Evolutionary conservation across 306 rosid genomes (phyloP).

Genomic region (Medicago arabica): DNA sequence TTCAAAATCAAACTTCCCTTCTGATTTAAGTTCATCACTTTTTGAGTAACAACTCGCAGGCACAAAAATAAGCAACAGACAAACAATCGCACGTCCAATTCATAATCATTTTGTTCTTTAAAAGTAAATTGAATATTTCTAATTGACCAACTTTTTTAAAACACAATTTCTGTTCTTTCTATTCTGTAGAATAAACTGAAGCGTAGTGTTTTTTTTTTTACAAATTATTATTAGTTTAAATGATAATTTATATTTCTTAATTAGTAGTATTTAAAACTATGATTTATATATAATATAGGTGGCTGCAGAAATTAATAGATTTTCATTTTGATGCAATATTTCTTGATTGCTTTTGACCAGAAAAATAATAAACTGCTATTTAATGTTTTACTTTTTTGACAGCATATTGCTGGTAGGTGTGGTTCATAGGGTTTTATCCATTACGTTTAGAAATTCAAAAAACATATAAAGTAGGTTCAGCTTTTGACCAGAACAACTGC

Average conservation of each 20-base stretch:
- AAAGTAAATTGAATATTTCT: not conserved
- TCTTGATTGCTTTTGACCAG: not conserved
- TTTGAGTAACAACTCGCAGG: slow-evolving; percentile 5
- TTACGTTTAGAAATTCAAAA: slow-evolving; percentile 38
- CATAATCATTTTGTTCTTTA: slow-evolving; percentile 26
- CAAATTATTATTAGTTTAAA: too few species aligned
- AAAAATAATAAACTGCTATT: too few species aligned
- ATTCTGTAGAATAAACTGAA: not conserved
- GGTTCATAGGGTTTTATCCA: slow-evolving; percentile 37
- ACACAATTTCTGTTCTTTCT: not conserved
- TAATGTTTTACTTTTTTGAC: too few species aligned
- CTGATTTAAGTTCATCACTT: slow-evolving; percentile 12
- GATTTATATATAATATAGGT: too few species aligned
- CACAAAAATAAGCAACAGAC: slow-evolving; percentile 8
- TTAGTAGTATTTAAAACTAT: too few species aligned
- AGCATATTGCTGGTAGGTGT: slow-evolving; percentile 34
- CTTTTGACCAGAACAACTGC: slow-evolving; percentile 46
- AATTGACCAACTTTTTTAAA: slow-evolving; percentile 6
- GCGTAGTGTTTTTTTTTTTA: not conserved
- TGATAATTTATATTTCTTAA: too few species aligned
- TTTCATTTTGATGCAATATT: not conserved
- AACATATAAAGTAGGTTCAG: slow-evolving; percentile 42
- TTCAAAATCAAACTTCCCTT: not conserved
- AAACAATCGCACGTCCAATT: slow-evolving; percentile 8
- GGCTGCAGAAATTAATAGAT: too few species aligned